phyloP scores from a whole-genome alignment of 331 rosid species.

The Cydonia oblonga region DNA sequence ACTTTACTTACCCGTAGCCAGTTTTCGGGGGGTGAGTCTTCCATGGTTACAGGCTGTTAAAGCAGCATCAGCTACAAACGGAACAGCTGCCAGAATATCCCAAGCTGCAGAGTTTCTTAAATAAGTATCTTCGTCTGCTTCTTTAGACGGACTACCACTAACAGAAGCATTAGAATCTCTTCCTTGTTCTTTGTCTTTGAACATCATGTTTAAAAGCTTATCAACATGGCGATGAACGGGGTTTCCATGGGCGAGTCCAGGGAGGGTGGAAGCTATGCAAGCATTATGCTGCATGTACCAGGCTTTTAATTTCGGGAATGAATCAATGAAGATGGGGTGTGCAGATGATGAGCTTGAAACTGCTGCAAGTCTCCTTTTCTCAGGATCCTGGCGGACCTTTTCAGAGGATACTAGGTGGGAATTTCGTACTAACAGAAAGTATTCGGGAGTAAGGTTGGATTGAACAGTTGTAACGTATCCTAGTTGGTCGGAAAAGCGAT shows the following conservation, averaged over 20 bases:
- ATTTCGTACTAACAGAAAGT: constrained; percentile 1
- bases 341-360: constrained; percentile 1
- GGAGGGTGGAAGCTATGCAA: constrained; percentile 7
- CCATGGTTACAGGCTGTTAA: constrained; percentile 13
- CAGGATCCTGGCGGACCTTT: neutral
- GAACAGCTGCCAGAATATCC: constrained; percentile 17
- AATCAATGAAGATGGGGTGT: constrained; percentile 2
- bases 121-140: neutral
- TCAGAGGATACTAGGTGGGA: neutral
- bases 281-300: constrained; percentile 2
- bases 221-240: neutral
- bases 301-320: constrained; percentile 10
- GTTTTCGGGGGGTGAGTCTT: constrained; percentile 12
- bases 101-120: constrained; percentile 6
- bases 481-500: neutral
- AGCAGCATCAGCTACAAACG: constrained; percentile 6
- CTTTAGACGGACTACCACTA: neutral
- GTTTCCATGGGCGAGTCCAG: neutral
- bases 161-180: neutral
- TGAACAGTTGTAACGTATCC: constrained; percentile 5
- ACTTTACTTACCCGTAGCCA: constrained; percentile 6
- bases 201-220: constrained; percentile 6
- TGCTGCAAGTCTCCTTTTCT: neutral
- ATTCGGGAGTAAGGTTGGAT: constrained; percentile 3
- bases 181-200: constrained; percentile 1